Evolutionary conservation across 2,329 filamentous ascomycete species (phyloP).

Genomic region (Sclerotinia subarctica): DNA sequence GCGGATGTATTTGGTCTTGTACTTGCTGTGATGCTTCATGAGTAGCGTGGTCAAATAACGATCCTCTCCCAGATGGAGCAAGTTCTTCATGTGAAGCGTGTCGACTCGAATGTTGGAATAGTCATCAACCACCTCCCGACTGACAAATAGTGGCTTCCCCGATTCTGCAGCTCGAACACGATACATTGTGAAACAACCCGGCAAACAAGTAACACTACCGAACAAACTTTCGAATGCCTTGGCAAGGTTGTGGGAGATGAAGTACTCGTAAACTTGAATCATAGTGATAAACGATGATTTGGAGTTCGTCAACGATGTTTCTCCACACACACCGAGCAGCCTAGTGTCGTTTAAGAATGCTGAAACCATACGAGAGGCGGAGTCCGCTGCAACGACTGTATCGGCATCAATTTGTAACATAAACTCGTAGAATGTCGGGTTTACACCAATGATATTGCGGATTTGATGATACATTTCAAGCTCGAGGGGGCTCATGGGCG

Average conservation of each 20-base stretch:
- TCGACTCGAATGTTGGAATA: constrained; percentile 95
- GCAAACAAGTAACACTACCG: constrained; percentile 93
- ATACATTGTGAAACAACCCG: constrained; percentile 99
- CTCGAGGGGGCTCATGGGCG: constrained; percentile 92
- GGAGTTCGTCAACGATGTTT: constrained; percentile 88
- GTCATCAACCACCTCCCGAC: constrained; percentile 80
- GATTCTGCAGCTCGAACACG: constrained; percentile 90
- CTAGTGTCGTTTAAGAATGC: constrained; percentile 88
- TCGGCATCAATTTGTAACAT: constrained; percentile 96
- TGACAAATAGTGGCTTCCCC: constrained; percentile 94
- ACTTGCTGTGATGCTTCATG: constrained; percentile 85
- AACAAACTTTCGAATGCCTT: constrained; percentile 98
- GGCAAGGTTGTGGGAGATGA: constrained; percentile 94
- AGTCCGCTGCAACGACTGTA: constrained; percentile 86
- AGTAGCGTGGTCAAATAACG: constrained; percentile 93
- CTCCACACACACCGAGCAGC: constrained; percentile 90
- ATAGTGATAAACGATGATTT: constrained; percentile 94
- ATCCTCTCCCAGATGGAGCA: constrained; percentile 95
- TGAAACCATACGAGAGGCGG: constrained; percentile 87
- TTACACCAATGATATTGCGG: constrained; percentile 96
- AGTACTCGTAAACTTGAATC: constrained; percentile 99
- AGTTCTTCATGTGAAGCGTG: constrained; percentile 97
- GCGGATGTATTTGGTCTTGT: constrained; percentile 98
- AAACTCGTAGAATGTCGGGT: constrained; percentile 97
- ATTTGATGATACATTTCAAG: constrained; percentile 99